Conservation (phyloP, 257 asterid species). For the Rehmannia glutinosa region DNA sequence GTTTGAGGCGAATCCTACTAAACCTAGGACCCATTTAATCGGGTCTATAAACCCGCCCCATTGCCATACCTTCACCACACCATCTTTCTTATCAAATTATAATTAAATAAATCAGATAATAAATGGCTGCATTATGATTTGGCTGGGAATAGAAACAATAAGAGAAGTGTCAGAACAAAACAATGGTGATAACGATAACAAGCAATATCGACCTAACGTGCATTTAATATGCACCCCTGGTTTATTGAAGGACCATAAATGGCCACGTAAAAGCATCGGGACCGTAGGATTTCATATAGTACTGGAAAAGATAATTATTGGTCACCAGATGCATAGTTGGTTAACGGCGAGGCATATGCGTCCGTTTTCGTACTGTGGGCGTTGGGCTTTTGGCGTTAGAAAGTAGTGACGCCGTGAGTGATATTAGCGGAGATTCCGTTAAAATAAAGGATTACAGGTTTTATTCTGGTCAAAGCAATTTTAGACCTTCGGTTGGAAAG, state of each 20-base stretch:
- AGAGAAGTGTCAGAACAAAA: background rate
- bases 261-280: conserved; percentile 9
- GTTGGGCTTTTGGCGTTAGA: background rate
- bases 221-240: conserved; percentile 7
- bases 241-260: conserved; percentile 11
- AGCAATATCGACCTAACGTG: conserved; percentile 18
- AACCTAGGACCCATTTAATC: too few species aligned
- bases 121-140: background rate
- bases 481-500: conserved; percentile 15
- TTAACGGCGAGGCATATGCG: conserved; percentile 8
- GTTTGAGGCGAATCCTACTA: too few species aligned
- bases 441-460: background rate
- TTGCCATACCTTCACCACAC: too few species aligned
- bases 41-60: too few species aligned
- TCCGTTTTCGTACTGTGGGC: background rate
- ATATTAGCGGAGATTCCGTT: background rate
- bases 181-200: conserved; percentile 2
- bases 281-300: background rate
- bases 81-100: too few species aligned
- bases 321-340: background rate
- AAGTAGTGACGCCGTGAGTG: background rate
- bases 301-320: background rate
- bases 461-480: conserved; percentile 26
- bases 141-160: background rate
- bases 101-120: too few species aligned